Percentiles rank a stretch among this genome's conserved stretches.
Conservation (phyloP, 1,139 yeast genomes). For the Nakaseomyces uthaithaninus region DNA sequence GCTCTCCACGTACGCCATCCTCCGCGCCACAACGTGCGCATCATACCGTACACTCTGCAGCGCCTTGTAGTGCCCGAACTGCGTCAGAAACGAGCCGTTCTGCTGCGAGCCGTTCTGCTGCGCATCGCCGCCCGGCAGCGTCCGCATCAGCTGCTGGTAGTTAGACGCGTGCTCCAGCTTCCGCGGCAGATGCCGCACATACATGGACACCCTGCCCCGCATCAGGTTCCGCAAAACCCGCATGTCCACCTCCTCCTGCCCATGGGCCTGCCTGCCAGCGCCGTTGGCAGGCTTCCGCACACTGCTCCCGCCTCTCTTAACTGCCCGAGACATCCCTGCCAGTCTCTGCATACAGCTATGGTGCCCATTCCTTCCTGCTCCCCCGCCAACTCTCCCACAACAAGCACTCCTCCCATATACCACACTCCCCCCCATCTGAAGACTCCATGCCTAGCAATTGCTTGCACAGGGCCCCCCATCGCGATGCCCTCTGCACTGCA, state of each 20-base stretch:
- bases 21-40: background rate
- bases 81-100: background rate
- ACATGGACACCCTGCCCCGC: constrained; percentile 7
- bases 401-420: too few species aligned
- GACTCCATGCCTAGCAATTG: too few species aligned
- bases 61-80: constrained; percentile 1
- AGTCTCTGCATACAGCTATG: too few species aligned
- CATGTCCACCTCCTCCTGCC: constrained; percentile 8
- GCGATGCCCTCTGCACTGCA: too few species aligned
- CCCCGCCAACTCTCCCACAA: background rate
- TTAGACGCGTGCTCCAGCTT: background rate
- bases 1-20: constrained; percentile 1
- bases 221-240: constrained; percentile 8
- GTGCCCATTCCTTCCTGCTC: background rate
- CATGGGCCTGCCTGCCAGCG: background rate
- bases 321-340: background rate
- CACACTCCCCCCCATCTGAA: too few species aligned
- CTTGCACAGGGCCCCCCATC: too few species aligned
- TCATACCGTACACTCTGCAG: background rate
- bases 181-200: constrained; percentile 4
- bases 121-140: background rate
- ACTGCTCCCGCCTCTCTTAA: constrained; percentile 1
- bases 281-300: background rate
- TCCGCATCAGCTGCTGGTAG: constrained; percentile 3
- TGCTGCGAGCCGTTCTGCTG: background rate